Conservation (phyloP, 495 filamentous ascomycete species). For the Aspergillus steynii region DNA sequence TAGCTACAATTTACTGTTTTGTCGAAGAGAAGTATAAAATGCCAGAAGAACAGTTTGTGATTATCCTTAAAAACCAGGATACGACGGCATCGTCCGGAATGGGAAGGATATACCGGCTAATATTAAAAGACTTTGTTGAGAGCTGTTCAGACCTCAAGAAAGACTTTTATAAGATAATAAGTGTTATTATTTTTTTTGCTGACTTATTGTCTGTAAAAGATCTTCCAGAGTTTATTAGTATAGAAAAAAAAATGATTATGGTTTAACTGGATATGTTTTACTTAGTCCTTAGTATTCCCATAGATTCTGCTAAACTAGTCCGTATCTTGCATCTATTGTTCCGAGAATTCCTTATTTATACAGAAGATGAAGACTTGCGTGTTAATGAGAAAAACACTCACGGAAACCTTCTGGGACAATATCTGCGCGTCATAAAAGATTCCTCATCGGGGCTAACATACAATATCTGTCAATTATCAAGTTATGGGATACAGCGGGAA, state of each 20-base stretch:
- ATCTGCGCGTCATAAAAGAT: conserved; percentile 29
- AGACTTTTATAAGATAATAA: conserved; percentile 29
- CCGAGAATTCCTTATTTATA: conserved; percentile 23
- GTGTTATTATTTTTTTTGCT: conserved; percentile 29
- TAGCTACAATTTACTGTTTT: conserved; percentile 32
- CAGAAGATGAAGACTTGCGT: conserved; percentile 21
- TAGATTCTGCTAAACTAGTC: conserved; percentile 23
- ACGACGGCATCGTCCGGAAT: conserved; percentile 14
- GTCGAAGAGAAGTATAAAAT: conserved; percentile 19
- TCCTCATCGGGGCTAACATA: conserved; percentile 26
- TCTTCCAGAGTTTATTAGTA: conserved; percentile 17
- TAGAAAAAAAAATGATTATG: conserved; percentile 9
- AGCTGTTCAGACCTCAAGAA: conserved; percentile 13
- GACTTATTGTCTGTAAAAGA: conserved; percentile 20
- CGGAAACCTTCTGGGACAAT: conserved; percentile 10
- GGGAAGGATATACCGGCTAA: conserved; percentile 28
- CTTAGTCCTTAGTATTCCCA: conserved; percentile 26
- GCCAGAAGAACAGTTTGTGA: conserved; percentile 16
- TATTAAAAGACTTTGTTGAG: conserved; percentile 25
- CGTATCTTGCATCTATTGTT: conserved; percentile 23
- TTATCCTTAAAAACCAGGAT: conserved; percentile 19
- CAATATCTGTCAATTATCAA: conserved; percentile 38
- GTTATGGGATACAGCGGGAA: conserved; percentile 20
- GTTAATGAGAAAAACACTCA: conserved; percentile 22
- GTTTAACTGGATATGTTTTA: conserved; percentile 18